Evolutionary conservation across 805 yeast species (phyloP).

Genomic region (Hanseniaspora clermontiae): DNA sequence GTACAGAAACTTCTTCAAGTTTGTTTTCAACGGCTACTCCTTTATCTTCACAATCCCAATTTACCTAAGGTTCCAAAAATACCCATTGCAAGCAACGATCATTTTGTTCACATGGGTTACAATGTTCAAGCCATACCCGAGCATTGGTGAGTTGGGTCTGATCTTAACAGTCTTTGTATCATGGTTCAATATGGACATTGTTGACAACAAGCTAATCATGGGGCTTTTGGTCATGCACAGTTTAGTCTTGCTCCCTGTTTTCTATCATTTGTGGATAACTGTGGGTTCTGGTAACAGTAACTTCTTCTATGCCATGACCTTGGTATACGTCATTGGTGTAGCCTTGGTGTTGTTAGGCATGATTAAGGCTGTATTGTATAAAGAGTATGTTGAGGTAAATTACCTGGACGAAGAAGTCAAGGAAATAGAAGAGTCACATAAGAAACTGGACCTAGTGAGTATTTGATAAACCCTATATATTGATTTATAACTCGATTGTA

Average conservation of each 20-base stretch:
- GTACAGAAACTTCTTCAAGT: conserved; percentile 69
- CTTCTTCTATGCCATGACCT: conserved; percentile 87
- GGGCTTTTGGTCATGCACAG: conserved; percentile 38
- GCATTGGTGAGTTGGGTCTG: conserved; percentile 61
- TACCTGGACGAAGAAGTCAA: neutral
- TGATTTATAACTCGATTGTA: neutral
- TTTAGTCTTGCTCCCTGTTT: conserved; percentile 66
- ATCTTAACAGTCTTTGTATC: conserved; percentile 23
- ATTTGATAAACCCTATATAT: neutral
- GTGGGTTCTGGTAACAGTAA: conserved; percentile 92
- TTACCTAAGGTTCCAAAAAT: conserved; percentile 48
- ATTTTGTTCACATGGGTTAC: conserved; percentile 40
- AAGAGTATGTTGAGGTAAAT: conserved; percentile 45
- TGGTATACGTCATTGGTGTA: conserved; percentile 63
- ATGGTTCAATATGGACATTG: conserved; percentile 3
- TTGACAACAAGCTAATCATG: conserved; percentile 1
- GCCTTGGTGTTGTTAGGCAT: conserved; percentile 60
- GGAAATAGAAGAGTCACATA: neutral
- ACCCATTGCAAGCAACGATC: conserved; percentile 43
- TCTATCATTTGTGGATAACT: conserved; percentile 88
- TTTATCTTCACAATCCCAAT: conserved; percentile 60
- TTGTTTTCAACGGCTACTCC: conserved; percentile 68
- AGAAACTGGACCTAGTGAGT: neutral
- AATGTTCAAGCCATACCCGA: conserved; percentile 75
- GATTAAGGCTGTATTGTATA: conserved; percentile 63